Evolutionary conservation across 345 rosid genomes (phyloP), one percentile per base, ranked within the genome.

Genomic region (Citrus medica): DNA sequence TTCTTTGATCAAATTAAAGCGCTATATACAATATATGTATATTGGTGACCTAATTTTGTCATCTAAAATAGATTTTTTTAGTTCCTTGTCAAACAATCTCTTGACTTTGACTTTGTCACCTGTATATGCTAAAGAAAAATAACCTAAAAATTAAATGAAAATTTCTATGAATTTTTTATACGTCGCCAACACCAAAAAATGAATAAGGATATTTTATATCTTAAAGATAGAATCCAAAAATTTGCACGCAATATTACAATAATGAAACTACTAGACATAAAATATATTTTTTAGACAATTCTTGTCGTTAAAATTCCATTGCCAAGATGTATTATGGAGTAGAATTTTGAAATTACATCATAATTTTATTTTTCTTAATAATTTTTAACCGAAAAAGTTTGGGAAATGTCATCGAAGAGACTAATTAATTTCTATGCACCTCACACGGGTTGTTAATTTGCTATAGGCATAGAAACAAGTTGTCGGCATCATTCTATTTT

Each of bases 41-140:
- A 27, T 83, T 48, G 81, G 79, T 78, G 51, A 73, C 84, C 85
- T 80, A 73, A 80, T 82, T 80, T 76, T 22, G n/a, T 71, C 40
- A 1, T 76, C 17, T 64, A 42, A 19, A 67, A 65, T 53, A 27
- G 38, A 27, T 73, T 82, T 60, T 69, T 69, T 32, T 42, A 38
- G 61, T 78, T 82, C 8, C 78, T 77, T 82, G 83, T 80, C 79
- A 67, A 82, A 78, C 62, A 53, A 13, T 38, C 80, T 78, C 3
- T 60, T 55, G 62, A 76, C 76, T 75, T 66, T 56, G 10, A 38
- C 17, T 27, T 55, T 51, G 62, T 16, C 62, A 8, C 14, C 24
- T 40, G 7, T 38, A 37, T 22, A 21, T 4, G 19, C 5, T n/a
- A 32, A 65, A 32, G 24, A 65, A 10, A 65, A 65, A 28, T 30